Percentiles rank a stretch among this genome's conserved stretches.
phyloP scores from a whole-genome alignment of 192 early-diverging fungal genomes.

The Umbelopsis vinacea region DNA sequence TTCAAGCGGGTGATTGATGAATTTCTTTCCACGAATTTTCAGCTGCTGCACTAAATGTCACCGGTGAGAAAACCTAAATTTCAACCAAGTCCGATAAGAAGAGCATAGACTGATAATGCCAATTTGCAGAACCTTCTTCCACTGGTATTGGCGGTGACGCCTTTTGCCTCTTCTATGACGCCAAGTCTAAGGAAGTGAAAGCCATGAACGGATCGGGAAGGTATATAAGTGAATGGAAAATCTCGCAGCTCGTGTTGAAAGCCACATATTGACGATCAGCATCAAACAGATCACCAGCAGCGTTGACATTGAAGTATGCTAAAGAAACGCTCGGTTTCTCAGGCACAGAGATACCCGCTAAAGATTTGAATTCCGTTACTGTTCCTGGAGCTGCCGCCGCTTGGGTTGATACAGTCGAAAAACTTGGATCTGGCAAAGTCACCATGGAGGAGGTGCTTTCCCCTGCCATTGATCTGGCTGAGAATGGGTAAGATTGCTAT shows the following conservation, averaged over 20 bases:
- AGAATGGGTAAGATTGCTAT: constrained; percentile 56
- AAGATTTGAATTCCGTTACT: constrained; percentile 57
- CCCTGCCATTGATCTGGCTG: constrained; percentile 73
- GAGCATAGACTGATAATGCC: neutral
- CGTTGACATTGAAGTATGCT: constrained; percentile 56
- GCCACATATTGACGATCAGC: neutral
- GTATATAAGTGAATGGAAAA: constrained; percentile 13
- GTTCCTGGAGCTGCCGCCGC: constrained; percentile 79
- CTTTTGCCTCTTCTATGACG: constrained; percentile 79
- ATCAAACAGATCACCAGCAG: constrained; percentile 54
- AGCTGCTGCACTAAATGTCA: constrained; percentile 69
- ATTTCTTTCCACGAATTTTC: constrained; percentile 9
- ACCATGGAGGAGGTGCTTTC: constrained; percentile 57
- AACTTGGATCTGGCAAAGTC: constrained; percentile 67
- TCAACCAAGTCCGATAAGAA: neutral
- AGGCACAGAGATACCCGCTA: constrained; percentile 39
- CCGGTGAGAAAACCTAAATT: constrained; percentile 43
- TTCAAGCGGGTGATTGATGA: neutral
- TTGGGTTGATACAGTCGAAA: constrained; percentile 68
- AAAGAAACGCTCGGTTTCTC: constrained; percentile 33
- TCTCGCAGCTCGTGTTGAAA: neutral
- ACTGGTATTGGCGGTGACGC: constrained; percentile 84
- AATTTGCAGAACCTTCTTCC: constrained; percentile 63
- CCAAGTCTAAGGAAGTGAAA: constrained; percentile 53
- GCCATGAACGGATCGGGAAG: constrained; percentile 70